A percentile compares a stretch with the other conserved stretches of the same genome.
These are phyloP conservation scores for Cladorrhinum sp. DNA, from an alignment of 2,329 filamentous ascomycete genomes.

Conservation along the genomic window DNA sequence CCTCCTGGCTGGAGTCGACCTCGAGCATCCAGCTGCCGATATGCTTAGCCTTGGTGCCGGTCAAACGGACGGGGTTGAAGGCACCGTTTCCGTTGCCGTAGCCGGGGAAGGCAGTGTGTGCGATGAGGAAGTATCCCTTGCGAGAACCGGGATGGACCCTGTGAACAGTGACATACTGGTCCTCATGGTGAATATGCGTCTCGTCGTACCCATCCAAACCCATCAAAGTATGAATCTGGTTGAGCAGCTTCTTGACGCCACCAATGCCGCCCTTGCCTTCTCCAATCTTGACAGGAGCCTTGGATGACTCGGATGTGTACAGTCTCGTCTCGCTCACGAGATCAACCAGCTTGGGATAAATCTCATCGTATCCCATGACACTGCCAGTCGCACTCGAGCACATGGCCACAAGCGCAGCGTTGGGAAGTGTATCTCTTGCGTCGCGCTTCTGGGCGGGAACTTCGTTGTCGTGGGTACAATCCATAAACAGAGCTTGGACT, in stretches of 20 bases:
- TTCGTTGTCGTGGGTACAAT: constrained; percentile 98
- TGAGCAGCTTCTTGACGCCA: constrained; percentile 85
- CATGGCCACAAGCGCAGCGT: constrained; percentile 92
- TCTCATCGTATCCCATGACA: constrained; percentile 96
- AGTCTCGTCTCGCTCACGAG: constrained; percentile 83
- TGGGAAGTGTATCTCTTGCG: constrained; percentile 88
- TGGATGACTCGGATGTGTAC: constrained; percentile 77
- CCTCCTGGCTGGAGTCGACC: constrained; percentile 73
- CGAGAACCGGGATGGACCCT: constrained; percentile 87
- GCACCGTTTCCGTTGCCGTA: constrained; percentile 81
- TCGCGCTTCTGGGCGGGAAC: constrained; percentile 93
- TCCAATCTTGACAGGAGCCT: constrained; percentile 58
- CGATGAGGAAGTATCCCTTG: constrained; percentile 92
- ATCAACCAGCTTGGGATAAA: constrained; percentile 91
- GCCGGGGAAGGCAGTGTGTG: constrained; percentile 92
- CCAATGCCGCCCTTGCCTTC: constrained; percentile 81
- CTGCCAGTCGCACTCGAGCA: constrained; percentile 92
- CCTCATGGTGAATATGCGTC: constrained; percentile 94
- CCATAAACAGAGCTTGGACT: constrained; percentile 95
- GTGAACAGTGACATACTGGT: constrained; percentile 94
- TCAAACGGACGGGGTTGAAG: constrained; percentile 75
- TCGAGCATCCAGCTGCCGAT: constrained; percentile 91
- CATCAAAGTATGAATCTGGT: constrained; percentile 94
- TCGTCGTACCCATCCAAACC: constrained; percentile 92
- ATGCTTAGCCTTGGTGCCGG: constrained; percentile 79